These are phyloP conservation scores for Plasmodium fragile DNA, from an alignment of 169 alveolate genomes.

Conservation along the genomic window DNA sequence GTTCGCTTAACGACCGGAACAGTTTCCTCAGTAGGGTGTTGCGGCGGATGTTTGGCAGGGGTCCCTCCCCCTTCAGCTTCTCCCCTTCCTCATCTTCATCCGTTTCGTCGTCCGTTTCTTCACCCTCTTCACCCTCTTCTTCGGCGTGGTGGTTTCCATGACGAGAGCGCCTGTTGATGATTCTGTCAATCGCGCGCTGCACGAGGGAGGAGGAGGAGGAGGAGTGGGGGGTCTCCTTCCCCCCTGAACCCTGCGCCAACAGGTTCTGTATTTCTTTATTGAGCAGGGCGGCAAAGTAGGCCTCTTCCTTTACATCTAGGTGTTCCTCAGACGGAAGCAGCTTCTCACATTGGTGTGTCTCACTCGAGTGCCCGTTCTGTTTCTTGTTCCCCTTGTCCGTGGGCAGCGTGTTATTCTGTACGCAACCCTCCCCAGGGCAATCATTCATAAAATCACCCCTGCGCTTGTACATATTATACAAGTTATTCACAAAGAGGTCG, in stretches of 20 bases:
- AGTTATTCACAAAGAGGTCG: background rate
- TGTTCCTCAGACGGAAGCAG: background rate
- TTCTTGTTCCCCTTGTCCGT: background rate
- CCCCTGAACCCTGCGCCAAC: background rate
- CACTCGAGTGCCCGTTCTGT: too few species aligned
- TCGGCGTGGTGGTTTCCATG: too few species aligned
- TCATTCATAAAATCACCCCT: background rate
- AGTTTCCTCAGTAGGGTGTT: background rate
- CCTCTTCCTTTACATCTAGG: background rate
- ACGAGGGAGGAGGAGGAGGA: background rate
- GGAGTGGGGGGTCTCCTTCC: background rate
- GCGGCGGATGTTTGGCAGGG: background rate
- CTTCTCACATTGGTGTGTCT: background rate
- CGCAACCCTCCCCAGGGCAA: background rate
- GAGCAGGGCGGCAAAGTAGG: background rate
- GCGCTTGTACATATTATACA: background rate
- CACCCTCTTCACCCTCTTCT: background rate
- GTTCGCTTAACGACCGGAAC: conserved; percentile 23
- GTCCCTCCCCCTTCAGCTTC: background rate
- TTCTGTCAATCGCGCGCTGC: background rate
- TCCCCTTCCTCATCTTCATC: background rate
- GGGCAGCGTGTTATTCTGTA: background rate
- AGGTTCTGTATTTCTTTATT: conserved; percentile 6
- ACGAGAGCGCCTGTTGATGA: too few species aligned
- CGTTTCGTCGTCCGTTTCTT: background rate